Evolutionary conservation across 225 moss, liverwort and hornwort genomes (phyloP), one percentile per base, ranked within the genome.

Genomic region (Polytrichum commune): DNA sequence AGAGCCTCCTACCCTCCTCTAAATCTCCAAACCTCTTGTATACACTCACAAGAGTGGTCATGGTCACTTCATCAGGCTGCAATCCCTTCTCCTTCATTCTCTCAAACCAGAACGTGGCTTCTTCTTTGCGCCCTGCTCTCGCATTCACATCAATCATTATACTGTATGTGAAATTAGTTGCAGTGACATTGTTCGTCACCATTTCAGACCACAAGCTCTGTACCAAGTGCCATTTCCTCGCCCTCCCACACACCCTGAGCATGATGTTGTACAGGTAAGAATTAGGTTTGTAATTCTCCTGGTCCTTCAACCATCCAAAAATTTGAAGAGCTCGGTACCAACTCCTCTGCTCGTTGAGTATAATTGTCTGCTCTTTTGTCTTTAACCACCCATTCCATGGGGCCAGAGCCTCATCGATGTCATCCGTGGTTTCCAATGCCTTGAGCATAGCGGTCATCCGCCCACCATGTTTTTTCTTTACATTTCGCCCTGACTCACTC

Each of bases 251-350:
- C 67, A 84, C 81, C 80, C 84, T 98, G 55, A 98, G 77, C 82
- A 98, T 79, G 53, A 98, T 95, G 58, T 90, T 91, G 33, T 93
- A 98, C 35, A 89, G 88, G 68, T 89, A 86, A 6, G 88, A 81
- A 75, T 89, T 93, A 20, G 91, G 90, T 62, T 29, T 68, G 58
- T 95, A 93, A 29, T 77, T 71, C 18, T 81, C 85, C 71, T 90
- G 89, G 32, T 75, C 76, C 62, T 88, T 84, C 35, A 91, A 75
- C 98, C 95, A 95, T 4, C 75, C 29, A 74, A 90, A 98, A 5
- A 90, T 66, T 27, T 73, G 76, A 23, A 95, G 66, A 8, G 91
- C 93, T 26, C 88, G 88, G 76, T 76, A 80, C 74, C 91, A 98
- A 60, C 81, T 75, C 87, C 83, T 86, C 76, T 93, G 88, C 65